Evolutionary conservation across 2,329 filamentous ascomycete genomes (phyloP), one percentile per base, ranked within the genome.

Genomic region (Magnaporthiopsis incrustans): DNA sequence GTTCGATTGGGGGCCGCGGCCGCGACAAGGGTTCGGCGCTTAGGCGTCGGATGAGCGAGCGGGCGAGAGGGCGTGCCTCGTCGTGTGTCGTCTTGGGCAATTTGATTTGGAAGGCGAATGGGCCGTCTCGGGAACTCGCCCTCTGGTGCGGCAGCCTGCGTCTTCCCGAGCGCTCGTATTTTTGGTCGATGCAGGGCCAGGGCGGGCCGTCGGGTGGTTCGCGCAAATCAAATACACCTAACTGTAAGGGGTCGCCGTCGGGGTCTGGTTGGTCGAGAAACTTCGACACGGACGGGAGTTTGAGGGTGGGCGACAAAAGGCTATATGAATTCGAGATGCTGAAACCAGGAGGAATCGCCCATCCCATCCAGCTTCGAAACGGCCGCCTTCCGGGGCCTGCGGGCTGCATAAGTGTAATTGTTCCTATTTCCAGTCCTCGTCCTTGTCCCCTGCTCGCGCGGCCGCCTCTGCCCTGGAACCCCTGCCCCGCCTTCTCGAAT

Each of bases 11-110:
- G 44, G 44, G 44, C 10, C 18, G 18, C 18, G 44, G 18, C 44
- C 18, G 7, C 22, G 44, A 53, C 44, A 53, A 53, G 44, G 44
- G 72, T 71, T 66, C 69, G 69, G 73, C 73, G 73, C 72, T 74
- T 74, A 73, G 66, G 64, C 66, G 60, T 66, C 62, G 4, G 61
- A 27, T 15, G 61, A 30, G 61, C 27, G 44, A 3, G 44, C 6
- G 15, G 4, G 18, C 8, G 44, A 10, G 44, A n/a, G 44, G 4
- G 44, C 3, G 18, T 53, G 44, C 44, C 44, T 53, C 3, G 30
- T 11, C 11, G 44, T 53, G 30, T 30, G 30, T 30, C 7, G 18
- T 53, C 7, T 53, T 25, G 18, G n/a, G n/a, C 11, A 25, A 25
- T 53, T 53, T 53, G 44, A 53, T n/a, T n/a, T 53, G 44, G 18